These are phyloP conservation scores for Pseudonitzschia multistriata DNA, from an alignment of 108 stramenopile genomes.

Conservation along the genomic window DNA sequence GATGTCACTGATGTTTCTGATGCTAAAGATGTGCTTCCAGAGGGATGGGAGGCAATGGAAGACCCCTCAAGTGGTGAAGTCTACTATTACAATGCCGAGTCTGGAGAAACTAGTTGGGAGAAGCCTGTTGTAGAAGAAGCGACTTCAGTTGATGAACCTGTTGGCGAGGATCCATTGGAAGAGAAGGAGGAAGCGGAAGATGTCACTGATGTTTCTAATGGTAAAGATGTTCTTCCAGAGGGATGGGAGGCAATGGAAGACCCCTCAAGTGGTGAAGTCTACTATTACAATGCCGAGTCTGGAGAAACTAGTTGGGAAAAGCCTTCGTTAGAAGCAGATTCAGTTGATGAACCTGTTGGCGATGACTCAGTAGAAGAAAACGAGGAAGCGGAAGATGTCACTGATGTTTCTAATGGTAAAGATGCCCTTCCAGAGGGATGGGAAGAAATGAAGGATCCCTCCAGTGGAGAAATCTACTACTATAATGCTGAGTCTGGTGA, in stretches of 20 bases:
- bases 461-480: slow-evolving; percentile 21
- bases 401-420: neutral
- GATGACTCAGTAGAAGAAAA: neutral
- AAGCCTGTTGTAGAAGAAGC: slow-evolving; percentile 11
- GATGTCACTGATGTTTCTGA: neutral
- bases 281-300: slow-evolving; percentile 48
- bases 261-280: slow-evolving; percentile 40
- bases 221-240: slow-evolving; percentile 32
- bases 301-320: slow-evolving; percentile 34
- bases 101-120: slow-evolving; percentile 34
- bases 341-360: neutral
- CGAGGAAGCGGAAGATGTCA: neutral
- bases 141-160: neutral
- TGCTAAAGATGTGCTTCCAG: neutral
- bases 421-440: neutral
- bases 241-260: slow-evolving; percentile 51
- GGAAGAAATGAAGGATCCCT: slow-evolving; percentile 6
- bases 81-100: slow-evolving; percentile 27
- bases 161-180: neutral
- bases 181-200: slow-evolving; percentile 2
- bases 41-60: slow-evolving; percentile 20
- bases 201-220: neutral
- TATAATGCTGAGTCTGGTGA: slow-evolving; percentile 22
- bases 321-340: slow-evolving; percentile 17
- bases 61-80: slow-evolving; percentile 21